Evolutionary conservation across 1,284 basidiomycete species (phyloP), one percentile per base, ranked within the genome.

Genomic region (Grifola frondosa): DNA sequence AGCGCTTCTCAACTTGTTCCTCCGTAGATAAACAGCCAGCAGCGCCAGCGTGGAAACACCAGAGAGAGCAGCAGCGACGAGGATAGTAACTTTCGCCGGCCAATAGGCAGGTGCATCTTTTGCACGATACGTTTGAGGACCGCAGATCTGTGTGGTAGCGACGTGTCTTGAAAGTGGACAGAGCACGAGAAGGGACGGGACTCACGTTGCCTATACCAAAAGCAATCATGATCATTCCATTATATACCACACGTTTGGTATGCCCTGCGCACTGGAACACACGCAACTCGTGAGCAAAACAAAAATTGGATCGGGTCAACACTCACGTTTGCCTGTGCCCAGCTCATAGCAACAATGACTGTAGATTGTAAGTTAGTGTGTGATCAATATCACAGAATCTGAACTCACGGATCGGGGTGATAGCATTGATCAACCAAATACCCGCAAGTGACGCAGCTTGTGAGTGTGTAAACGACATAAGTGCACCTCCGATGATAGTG

Each of bases 271-370:
- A 44, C 42, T 44, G 28, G 17, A 15, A 25, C 5, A n/a, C 15
- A 12, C n/a, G 24, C 17, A 31, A 21, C 15, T 12, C 13, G 7
- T 42, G 6, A 24, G 13, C 24, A 34, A 12, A 26, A 19, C 15
- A 16, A 16, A 29, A 17, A 26, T 15, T 12, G 17, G 26, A 19
- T 32, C 8, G 8, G 36, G 15, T 7, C n/a, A 15, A 30, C 42
- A 16, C n/a, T n/a, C 29, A 44, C 42, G 21, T 44, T 44, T 16
- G 42, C 42, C 32, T 44, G 42, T 9, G 42, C n/a, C 42, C 42
- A 44, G 21, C 34, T 37, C 13, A 37, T 44, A 9, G 28, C 34
- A 24, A 44, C 26, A 17, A 44, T 44, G n/a, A 44, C 42, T 44
- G 22, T 11, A 30, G 5, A 19, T 31, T 6, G 20, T 13, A 5